A percentile compares a stretch with the other conserved stretches of the same genome.
Evolutionary conservation across 495 filamentous ascomycete genomes (phyloP).

Genomic region (Lasiosphaeria miniovina): DNA sequence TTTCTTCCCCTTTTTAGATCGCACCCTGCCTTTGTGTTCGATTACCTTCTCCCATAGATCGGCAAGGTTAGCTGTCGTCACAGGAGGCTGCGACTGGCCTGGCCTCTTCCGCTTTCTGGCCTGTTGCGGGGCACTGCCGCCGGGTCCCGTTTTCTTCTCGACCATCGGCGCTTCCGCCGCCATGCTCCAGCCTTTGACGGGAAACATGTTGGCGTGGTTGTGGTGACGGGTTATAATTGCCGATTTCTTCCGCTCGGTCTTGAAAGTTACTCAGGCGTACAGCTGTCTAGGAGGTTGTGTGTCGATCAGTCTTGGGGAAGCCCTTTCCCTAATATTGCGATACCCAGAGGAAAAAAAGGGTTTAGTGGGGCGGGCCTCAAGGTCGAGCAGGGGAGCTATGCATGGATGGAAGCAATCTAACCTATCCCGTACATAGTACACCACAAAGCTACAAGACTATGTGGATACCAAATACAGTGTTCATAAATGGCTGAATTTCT

Average conservation of each 20-base stretch:
- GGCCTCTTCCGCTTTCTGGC: slow-evolving; percentile 60
- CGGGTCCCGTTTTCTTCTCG: slow-evolving; percentile 45
- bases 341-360: slow-evolving; percentile 1
- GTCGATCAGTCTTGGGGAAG: neutral
- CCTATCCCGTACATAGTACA: no score
- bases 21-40: slow-evolving; percentile 52
- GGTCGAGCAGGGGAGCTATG: neutral
- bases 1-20: slow-evolving; percentile 12
- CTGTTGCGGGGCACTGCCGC: slow-evolving; percentile 32
- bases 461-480: no score
- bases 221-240: neutral
- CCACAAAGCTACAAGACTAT: no score
- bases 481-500: no score
- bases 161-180: slow-evolving; percentile 64
- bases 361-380: slow-evolving; percentile 8
- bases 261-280: neutral
- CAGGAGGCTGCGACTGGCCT: slow-evolving; percentile 42
- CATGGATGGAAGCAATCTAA: no score
- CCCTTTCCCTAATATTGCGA: neutral
- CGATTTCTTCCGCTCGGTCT: no score
- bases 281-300: neutral
- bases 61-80: slow-evolving; percentile 69
- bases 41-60: slow-evolving; percentile 76
- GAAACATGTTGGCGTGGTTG: slow-evolving; percentile 64
- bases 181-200: slow-evolving; percentile 87